phyloP scores from a whole-genome alignment of 2,329 filamentous ascomycete genomes.

The Ophiosphaerella korrae region DNA sequence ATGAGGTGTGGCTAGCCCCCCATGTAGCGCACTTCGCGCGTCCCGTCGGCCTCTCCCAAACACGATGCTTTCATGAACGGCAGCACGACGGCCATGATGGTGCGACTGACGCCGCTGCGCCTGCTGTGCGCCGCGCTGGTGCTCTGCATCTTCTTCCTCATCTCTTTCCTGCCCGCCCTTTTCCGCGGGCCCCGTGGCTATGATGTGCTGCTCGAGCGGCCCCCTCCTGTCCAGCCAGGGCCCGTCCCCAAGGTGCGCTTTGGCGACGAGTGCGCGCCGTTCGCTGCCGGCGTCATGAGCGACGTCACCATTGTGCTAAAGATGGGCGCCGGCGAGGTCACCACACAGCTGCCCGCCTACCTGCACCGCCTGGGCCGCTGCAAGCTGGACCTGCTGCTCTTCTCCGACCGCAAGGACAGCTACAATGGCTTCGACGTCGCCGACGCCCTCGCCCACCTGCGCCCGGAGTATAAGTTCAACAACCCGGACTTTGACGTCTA shows the following conservation, averaged over 20 bases:
- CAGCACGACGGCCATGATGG: slow-evolving; percentile 37
- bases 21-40: slow-evolving; percentile 15
- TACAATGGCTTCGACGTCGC: slow-evolving; percentile 56
- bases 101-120: slow-evolving; percentile 42
- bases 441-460: slow-evolving; percentile 53
- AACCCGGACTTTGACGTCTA: slow-evolving; percentile 60
- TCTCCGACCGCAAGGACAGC: slow-evolving; percentile 63
- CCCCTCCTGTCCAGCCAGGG: slow-evolving; percentile 24
- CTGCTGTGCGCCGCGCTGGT: slow-evolving; percentile 37
- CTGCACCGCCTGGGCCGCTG: slow-evolving; percentile 61
- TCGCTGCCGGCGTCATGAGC: slow-evolving; percentile 38
- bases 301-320: slow-evolving; percentile 63
- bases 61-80: slow-evolving; percentile 13
- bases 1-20: background rate
- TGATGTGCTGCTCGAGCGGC: slow-evolving; percentile 35
- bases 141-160: slow-evolving; percentile 27
- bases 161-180: slow-evolving; percentile 26
- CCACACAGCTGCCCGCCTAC: slow-evolving; percentile 62
- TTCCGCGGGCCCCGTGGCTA: slow-evolving; percentile 37
- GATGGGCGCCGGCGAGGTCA: slow-evolving; percentile 62
- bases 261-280: slow-evolving; percentile 41
- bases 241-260: slow-evolving; percentile 27
- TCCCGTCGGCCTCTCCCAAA: slow-evolving; percentile 13
- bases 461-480: slow-evolving; percentile 45
- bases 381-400: slow-evolving; percentile 61